Evolutionary conservation across 257 asterid species (phyloP), one percentile per base, ranked within the genome.

Genomic region (Solanum raphanifolium): DNA sequence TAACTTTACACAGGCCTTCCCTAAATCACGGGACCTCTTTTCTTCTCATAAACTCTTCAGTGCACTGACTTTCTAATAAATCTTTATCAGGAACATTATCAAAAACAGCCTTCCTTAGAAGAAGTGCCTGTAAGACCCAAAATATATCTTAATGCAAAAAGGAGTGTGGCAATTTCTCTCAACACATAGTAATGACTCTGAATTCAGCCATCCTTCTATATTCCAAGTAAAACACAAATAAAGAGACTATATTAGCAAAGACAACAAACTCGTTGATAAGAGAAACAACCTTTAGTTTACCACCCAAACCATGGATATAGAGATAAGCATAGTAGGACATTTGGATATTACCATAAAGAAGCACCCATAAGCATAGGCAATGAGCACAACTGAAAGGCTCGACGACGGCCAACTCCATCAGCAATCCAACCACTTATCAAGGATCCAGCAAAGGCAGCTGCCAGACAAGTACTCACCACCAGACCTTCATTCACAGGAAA

Each of bases 381-480:
- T 75, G 96, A 91, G 90, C 97, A 95, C 93, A 96, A 87, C 92
- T 96, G 99, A 89, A 96, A 96, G 71, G 98, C 93, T 88, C 91
- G 95, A 87, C 99, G 95, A 39, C 98, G 94, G 65, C 99, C 99
- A 86, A 96, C 79, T 88, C 74, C 98, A 83, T 96, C 99, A 84
- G 99, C 99, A 91, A 96, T 88, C 97, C 94, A 93, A 88, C 99
- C 99, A 91, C 99, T 95, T 72, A 90, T 21, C 87, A 94, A 87
- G 84, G 98, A 94, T 88, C 99, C 98, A 90, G 91, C 79, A 90
- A 96, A 96, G 88, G 98, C 99, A 91, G 98, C 98, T 87, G 95
- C 98, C 58, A 96, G 94, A 88, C 92, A 90, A 46, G 93, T 95
- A 90, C 99, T 96, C n/a, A 96, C 98, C 86, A 96, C 99, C 90